These are phyloP conservation scores for Fusarium torulosum DNA, from an alignment of 2,329 filamentous ascomycete species.

Conservation along the genomic window DNA sequence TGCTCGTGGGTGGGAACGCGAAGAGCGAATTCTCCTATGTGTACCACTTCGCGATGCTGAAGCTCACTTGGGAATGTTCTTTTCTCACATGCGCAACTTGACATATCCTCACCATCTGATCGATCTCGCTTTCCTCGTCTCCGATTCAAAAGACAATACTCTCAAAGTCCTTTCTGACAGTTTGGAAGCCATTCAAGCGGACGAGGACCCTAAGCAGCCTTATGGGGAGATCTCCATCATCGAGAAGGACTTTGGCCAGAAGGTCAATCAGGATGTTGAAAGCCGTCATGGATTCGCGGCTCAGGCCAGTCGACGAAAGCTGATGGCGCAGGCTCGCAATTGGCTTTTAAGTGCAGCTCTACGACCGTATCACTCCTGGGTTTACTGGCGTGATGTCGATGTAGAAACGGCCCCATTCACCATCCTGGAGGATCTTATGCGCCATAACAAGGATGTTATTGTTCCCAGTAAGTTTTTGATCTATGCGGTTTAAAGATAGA, in stretches of 20 bases:
- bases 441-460: slow-evolving; percentile 98
- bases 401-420: slow-evolving; percentile 97
- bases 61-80: slow-evolving; percentile 96
- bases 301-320: slow-evolving; percentile 90
- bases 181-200: slow-evolving; percentile 82
- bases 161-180: slow-evolving; percentile 79
- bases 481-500: neutral
- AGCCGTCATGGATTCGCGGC: slow-evolving; percentile 97
- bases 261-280: slow-evolving; percentile 97
- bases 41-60: slow-evolving; percentile 94
- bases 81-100: slow-evolving; percentile 94
- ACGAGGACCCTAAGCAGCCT: slow-evolving; percentile 81
- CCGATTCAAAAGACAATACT: slow-evolving; percentile 95
- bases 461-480: slow-evolving; percentile 83
- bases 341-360: slow-evolving; percentile 95
- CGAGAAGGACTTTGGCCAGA: slow-evolving; percentile 98
- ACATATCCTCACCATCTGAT: slow-evolving; percentile 98
- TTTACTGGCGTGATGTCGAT: slow-evolving; percentile 99
- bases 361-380: slow-evolving; percentile 96
- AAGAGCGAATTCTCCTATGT: slow-evolving; percentile 94
- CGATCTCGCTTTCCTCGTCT: slow-evolving; percentile 95
- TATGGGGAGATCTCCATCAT: slow-evolving; percentile 98
- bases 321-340: slow-evolving; percentile 98
- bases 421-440: slow-evolving; percentile 97
- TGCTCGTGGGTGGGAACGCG: slow-evolving; percentile 92